These are phyloP conservation scores for Phialophora macrospora DNA, from an alignment of 2,329 filamentous ascomycete species.

Conservation along the genomic window DNA sequence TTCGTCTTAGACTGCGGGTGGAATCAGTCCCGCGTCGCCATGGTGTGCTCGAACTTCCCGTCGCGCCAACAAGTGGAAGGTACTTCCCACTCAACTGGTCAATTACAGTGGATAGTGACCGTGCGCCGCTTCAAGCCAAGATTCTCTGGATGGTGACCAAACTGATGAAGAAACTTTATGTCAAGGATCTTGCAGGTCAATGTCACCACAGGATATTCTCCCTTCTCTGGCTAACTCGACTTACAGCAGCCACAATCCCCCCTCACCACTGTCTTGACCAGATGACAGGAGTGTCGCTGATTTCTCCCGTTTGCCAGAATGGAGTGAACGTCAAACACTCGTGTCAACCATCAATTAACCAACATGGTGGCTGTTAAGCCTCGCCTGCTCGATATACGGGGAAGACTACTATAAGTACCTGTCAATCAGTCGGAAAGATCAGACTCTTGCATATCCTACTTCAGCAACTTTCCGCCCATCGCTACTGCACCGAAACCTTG, in stretches of 20 bases:
- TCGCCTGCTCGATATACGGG: constrained; percentile 2
- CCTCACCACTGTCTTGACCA: constrained; percentile 6
- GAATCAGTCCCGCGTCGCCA: constrained; percentile 19
- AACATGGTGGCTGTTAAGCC: constrained; percentile 2
- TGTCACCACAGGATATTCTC: constrained; percentile 2
- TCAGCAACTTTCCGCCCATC: not conserved
- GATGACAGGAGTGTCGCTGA: constrained; percentile 3
- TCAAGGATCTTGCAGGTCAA: constrained; percentile 1
- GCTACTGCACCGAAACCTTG: not conserved
- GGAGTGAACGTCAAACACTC: not conserved
- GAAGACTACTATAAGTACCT: constrained; percentile 12
- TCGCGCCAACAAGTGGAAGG: constrained; percentile 4
- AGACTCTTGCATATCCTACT: not conserved
- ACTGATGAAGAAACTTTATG: constrained; percentile 10
- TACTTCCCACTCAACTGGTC: constrained; percentile 1
- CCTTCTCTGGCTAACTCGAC: not conserved
- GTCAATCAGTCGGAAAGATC: not conserved
- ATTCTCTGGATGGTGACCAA: constrained; percentile 6
- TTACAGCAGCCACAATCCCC: constrained; percentile 11
- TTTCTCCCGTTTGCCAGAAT: not conserved
- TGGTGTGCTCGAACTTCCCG: constrained; percentile 10
- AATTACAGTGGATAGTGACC: not conserved
- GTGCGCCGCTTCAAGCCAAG: not conserved
- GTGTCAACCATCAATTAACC: constrained; percentile 4
- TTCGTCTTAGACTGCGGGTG: constrained; percentile 22